Base-by-base conservation (phyloP, 306 rosid species). In the Cyclanthera cordifolia region DNA sequence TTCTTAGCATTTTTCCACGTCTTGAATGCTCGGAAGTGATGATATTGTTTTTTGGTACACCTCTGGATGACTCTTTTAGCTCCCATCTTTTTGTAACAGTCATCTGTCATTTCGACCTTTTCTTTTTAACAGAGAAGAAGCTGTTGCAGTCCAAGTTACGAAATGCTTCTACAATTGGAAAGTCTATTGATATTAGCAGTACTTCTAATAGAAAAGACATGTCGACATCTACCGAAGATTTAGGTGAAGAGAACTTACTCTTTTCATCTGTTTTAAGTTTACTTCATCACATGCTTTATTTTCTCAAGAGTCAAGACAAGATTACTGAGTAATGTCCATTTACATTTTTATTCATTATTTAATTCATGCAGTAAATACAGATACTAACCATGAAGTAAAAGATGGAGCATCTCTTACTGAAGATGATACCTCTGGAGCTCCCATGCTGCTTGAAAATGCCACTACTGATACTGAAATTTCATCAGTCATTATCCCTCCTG, bases 151-250 rank as follows among this genome's bases (percentile, higher is more conserved):
- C 91, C 67, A 90, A 90, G 86, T 39, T 90, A 78, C 82, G 92
- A 64, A 94, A 94, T 84, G 87, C 89, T 74, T 82, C 97, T 34
- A 75, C 86, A n/a, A 75, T 64, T 65, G 86, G 72, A 73, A 88
- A 61, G 66, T 69, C 90, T 23, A 65, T 72, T 59, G 96, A 88
- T 82, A 34, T 71, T 51, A 75, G 45, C 72, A 75, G 71, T 70
- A 78, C 57, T 76, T 32, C 72, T 45, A 72, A 72, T 50, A 90
- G 80, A 82, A 86, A 75, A 81, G 95, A 94, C 45, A 72, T 75
- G 32, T 85, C 88, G 52, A 90, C 95, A 53, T 88, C 96, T 58
- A 94, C 99, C 0, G 95, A 83, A 69, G 97, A 94, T 79, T 83
- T 94, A 82, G 97, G 99, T 94, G 74, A 53, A 73, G 78, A 60